Base-by-base conservation (phyloP, 1,284 basidiomycete species). In the Melampsora larici-populina region DNA sequence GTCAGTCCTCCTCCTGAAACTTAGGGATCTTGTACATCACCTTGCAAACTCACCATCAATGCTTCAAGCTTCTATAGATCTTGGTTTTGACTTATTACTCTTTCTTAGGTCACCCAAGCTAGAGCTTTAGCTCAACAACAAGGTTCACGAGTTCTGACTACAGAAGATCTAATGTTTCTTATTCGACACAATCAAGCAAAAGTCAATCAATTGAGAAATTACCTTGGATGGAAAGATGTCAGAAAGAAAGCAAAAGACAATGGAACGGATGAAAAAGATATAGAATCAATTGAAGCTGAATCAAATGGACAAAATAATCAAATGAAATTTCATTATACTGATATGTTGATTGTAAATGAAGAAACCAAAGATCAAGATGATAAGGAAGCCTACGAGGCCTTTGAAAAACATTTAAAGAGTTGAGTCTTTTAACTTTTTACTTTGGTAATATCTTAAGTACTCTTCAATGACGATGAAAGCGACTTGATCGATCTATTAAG, bases 211-310 rank as follows among this genome's bases (percentile, higher is more conserved):
- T 86, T 98, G 24, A 86, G 93, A 33, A 97, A 93, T 13, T 98
- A 97, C 82, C 88, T 99, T n/a, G 92, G 92, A 0, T 99, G 96
- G 95, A 97, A 97, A 83, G 96, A 97, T 80, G 95, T 98, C 7
- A 89, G 96, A 21, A 97, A 97, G 82, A 92, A 94, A 80, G 94
- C 94, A 8, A 97, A 64, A 24, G 69, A 79, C 51, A 69, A 66
- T 15, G 72, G 70, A 26, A 78, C 71, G 2, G 78, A 79, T n/a
- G 70, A 69, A 15, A 82, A 82, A 11, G 83, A 82, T 62, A 65
- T 79, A 13, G 79, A 80, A 31, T 73, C 70, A 24, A 78, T 80
- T 58, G 79, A 78, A 18, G 67, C 77, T 51, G 71, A 64, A 33
- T 67, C 71, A 36, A 78, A 79, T 29, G 76, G 68, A 18, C n/a